Evolutionary conservation across 805 yeast genomes (phyloP).

Genomic region (Saccharomycopsis synnaedendra): DNA sequence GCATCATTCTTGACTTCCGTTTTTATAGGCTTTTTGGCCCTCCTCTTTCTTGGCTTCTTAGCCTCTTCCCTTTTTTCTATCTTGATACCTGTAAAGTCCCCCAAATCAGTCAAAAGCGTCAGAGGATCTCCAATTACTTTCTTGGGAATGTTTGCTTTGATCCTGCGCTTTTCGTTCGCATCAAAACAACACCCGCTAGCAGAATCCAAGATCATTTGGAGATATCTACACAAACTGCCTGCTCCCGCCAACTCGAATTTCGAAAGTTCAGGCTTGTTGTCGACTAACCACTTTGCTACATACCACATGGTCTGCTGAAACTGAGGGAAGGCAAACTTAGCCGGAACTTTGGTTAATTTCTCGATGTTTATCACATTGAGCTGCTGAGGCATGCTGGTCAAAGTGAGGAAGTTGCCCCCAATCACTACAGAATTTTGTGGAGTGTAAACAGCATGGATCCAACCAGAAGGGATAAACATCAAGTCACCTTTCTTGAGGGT

Average conservation of each 20-base stretch:
- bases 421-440: conserved; percentile 71
- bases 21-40: no score
- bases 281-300: conserved; percentile 5
- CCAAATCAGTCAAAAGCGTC: background rate
- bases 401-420: conserved; percentile 80
- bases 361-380: conserved; percentile 53
- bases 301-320: conserved; percentile 65
- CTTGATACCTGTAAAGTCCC: background rate
- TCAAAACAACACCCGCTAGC: conserved; percentile 7
- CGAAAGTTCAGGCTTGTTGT: background rate
- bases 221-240: background rate
- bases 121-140: conserved; percentile 2
- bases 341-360: conserved; percentile 56
- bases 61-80: no score
- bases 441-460: conserved; percentile 87
- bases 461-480: conserved; percentile 78
- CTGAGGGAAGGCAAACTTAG: conserved; percentile 67
- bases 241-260: conserved; percentile 1
- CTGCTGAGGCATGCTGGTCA: conserved; percentile 52
- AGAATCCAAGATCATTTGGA: conserved; percentile 1
- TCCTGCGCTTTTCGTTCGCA: conserved; percentile 1
- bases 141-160: conserved; percentile 5
- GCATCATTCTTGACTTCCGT: no score
- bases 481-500: conserved; percentile 55
- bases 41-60: no score